Evolutionary conservation across 1,139 yeast genomes (phyloP), one percentile per base, ranked within the genome.

Genomic region (Arxiozyma telluris): DNA sequence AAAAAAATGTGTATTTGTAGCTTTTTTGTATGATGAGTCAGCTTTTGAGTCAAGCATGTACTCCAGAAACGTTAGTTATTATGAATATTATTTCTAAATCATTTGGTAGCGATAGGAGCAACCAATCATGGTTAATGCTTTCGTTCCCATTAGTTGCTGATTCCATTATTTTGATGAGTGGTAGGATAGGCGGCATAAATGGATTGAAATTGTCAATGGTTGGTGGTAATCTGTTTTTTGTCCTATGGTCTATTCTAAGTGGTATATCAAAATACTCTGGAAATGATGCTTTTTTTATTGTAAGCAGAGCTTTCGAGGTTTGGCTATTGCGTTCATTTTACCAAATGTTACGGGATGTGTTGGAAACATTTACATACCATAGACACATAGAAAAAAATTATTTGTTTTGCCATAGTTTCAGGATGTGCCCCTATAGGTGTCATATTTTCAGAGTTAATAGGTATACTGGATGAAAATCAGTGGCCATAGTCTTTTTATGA

Each of bases 391-490:
- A 47, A 80, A 80, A 57, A 78, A 80, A n/a, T n/a, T 57, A 64
- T 78, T 43, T 80, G 74, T 0, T 79, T 80, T 60, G 77, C 81
- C 21, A 58, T 75, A 25, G 71, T 79, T 27, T 83, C 83, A 15
- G 79, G 81, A 7, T 74, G 76, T 61, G 83, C 82, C 0, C 84
- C 84, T 4, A 64, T 73, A 2, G 84, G 84, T 17, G 83, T 83
- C 0, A 56, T 79, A 2, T 73, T 79, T 70, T 76, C 80, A 2
- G 82, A 79, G 0, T 64, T 77, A 1, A 71, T 77, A 25, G 75
- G 76, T 4, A 73, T 77, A 47, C 61, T 64, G 39, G 68, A 71
- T 46, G 69, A 74, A 15, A 53, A 54, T 15, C 54, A 58, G 68
- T 79, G 83, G 81, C 77, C 80, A 2, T 79, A 83, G 83, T 72